Evolutionary conservation across 768 basidiomycete genomes (phyloP), one percentile per base, ranked within the genome.

Genomic region (Chalciporus chontae): DNA sequence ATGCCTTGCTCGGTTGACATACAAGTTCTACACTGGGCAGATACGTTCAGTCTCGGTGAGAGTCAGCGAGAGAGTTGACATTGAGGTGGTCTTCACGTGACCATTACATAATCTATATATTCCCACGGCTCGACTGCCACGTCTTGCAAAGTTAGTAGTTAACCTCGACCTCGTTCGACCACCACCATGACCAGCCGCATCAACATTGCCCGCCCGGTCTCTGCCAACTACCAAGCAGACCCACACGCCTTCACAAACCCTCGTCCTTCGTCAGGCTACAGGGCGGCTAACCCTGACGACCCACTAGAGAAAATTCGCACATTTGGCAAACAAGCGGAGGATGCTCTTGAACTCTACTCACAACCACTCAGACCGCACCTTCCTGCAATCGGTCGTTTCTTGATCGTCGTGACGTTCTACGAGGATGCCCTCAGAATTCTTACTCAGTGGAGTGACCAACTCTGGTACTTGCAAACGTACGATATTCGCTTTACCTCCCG

Each of bases 321-420:
- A 7, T 73, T 84, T 58, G 80, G 80, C 68, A 84, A 81, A 67
- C 77, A 83, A 68, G 77, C 92, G 48, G 96, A 99, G 73, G 96
- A 99, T 72, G 75, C 84, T 55, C 79, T 96, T 65, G 96, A 98
- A 68, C 85, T 90, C 57, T 87, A 88, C 71, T 86, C 93, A 8
- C 88, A 96, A 65, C 96, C 96, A 17, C 76, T 98, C 71, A 85
- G 86, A 67, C 96, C 96, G 46, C 85, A 94, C 68, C 78, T 99
- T 61, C 96, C 96, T 37, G 85, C 91, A 47, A 85, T 97, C 68
- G 95, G 94, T 51, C 83, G 96, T 60, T 98, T 97, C 72, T 71
- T 99, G 51, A 98, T 98, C 69, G 92, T 99, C 45, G 93, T 96
- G 37, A 99, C 96, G 9, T 99, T 99, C 73, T 75, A 94, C 69